A percentile compares a stretch with the other conserved stretches of the same genome.
phyloP scores from a whole-genome alignment of 441 rosid genomes.

The Aquilaria agallochum region DNA sequence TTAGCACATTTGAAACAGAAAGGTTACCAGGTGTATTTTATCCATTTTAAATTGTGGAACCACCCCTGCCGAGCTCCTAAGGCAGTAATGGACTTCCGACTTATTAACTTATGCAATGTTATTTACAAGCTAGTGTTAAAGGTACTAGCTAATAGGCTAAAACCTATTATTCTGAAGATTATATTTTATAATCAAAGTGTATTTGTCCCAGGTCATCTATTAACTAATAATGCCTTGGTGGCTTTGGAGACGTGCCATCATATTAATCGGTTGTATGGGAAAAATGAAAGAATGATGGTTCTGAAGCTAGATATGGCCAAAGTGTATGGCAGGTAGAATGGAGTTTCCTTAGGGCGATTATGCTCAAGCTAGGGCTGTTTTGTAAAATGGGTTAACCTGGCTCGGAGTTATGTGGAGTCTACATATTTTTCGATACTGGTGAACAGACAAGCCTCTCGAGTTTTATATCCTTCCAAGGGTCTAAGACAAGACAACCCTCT shows the following conservation, averaged over 20 bases:
- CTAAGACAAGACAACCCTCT: neutral
- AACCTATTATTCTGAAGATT: neutral
- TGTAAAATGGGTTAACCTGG: neutral
- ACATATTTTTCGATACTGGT: neutral
- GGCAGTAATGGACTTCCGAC: neutral
- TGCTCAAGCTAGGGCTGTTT: neutral
- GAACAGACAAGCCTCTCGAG: neutral
- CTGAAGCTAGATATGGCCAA: neutral
- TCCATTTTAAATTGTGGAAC: neutral
- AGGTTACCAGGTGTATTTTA: neutral
- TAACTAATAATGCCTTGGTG: neutral
- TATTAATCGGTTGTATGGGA: neutral
- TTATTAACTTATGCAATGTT: neutral
- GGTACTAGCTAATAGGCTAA: neutral
- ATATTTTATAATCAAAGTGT: neutral
- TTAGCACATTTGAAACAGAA: neutral
- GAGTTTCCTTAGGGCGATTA: neutral
- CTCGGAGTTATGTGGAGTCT: neutral
- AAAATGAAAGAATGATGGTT: neutral
- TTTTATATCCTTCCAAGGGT: neutral
- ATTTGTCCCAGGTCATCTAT: neutral
- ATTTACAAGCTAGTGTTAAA: neutral
- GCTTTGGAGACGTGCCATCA: neutral
- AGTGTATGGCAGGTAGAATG: neutral
- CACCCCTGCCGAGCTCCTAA: neutral